Percentiles rank a stretch among this genome's conserved stretches.
phyloP scores from a whole-genome alignment of 164 flowering plant species.

The Stephania cephalantha region DNA sequence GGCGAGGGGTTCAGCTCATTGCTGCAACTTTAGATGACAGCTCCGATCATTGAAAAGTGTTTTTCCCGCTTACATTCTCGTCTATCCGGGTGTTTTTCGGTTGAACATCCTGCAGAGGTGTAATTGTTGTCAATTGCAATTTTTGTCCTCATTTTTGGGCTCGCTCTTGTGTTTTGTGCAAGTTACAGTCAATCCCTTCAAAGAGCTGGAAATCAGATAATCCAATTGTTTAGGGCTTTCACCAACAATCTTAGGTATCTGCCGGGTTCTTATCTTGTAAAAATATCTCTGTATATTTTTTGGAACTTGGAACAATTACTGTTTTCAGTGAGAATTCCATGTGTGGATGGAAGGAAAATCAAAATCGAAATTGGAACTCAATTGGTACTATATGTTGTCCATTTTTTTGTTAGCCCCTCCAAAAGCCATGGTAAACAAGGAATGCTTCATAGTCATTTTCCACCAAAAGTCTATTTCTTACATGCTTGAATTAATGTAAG shows the following conservation, averaged over 20 bases:
- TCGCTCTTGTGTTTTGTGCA: not conserved
- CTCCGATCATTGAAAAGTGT: not conserved
- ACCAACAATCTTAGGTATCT: not conserved
- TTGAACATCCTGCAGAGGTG: not conserved
- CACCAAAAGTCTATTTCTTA: no score
- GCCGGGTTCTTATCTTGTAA: not conserved
- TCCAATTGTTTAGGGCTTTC: not conserved
- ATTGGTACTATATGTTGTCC: no score
- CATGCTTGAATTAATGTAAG: no score
- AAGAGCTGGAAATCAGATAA: not conserved
- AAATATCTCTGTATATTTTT: not conserved
- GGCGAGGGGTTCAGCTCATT: slow-evolving; percentile 56
- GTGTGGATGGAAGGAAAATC: not conserved
- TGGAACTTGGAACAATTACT: not conserved
- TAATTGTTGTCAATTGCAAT: not conserved
- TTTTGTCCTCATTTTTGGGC: not conserved
- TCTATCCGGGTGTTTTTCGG: not conserved
- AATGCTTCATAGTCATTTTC: no score
- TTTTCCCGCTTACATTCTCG: not conserved
- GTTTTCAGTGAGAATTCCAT: not conserved
- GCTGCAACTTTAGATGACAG: slow-evolving; percentile 56
- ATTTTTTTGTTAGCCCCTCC: no score
- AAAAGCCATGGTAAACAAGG: no score
- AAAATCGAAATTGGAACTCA: not conserved
- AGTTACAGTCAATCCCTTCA: not conserved